These are phyloP conservation scores for Aschersonia sp. DNA, from an alignment of 2,329 filamentous ascomycete species.

Conservation along the genomic window DNA sequence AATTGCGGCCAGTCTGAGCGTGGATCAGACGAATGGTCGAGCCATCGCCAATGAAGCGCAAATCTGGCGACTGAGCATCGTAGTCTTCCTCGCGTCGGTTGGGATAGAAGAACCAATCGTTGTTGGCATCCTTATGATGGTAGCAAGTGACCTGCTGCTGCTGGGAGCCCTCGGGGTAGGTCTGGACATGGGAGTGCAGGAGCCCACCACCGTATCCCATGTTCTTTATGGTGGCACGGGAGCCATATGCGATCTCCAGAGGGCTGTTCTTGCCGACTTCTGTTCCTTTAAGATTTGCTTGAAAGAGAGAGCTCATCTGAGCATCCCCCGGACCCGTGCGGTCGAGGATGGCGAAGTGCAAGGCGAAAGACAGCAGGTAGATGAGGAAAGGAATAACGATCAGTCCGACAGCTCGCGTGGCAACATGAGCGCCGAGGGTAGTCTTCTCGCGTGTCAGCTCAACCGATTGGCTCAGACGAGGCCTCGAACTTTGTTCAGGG, in stretches of 20 bases:
- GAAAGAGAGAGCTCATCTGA: constrained; percentile 99
- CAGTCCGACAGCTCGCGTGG: constrained; percentile 67
- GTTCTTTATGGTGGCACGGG: constrained; percentile 87
- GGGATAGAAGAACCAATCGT: constrained; percentile 98
- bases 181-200: constrained; percentile 91
- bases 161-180: constrained; percentile 79
- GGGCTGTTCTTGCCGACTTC: constrained; percentile 91
- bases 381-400: constrained; percentile 82
- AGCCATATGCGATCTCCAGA: constrained; percentile 79
- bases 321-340: constrained; percentile 92
- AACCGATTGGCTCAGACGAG: constrained; percentile 2
- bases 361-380: constrained; percentile 88
- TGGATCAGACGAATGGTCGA: constrained; percentile 78
- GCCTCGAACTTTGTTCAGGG: neutral
- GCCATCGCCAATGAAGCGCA: constrained; percentile 65
- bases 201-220: constrained; percentile 98
- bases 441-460: constrained; percentile 13
- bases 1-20: constrained; percentile 87
- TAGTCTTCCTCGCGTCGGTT: constrained; percentile 67
- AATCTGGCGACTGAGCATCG: constrained; percentile 47
- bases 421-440: constrained; percentile 64
- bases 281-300: constrained; percentile 87
- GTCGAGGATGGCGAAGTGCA: constrained; percentile 88
- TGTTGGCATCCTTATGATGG: constrained; percentile 98
- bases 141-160: constrained; percentile 99